phyloP scores from a whole-genome alignment of 192 early-diverging fungal species.

The Coemansia sp. region DNA sequence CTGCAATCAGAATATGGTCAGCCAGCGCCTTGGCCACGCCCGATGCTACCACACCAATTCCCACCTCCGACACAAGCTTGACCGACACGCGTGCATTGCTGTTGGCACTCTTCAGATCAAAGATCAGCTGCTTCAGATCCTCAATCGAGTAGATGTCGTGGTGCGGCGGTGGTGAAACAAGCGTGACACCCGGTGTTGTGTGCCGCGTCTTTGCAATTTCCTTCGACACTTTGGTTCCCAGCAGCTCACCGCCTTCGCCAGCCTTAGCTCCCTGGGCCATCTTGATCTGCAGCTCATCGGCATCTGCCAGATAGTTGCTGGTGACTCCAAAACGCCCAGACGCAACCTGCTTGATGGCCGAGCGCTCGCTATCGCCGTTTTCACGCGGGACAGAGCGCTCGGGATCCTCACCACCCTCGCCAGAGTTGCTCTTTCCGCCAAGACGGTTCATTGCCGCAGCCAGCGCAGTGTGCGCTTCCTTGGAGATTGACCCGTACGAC shows the following conservation, averaged over 20 bases:
- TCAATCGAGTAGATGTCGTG: conserved; percentile 99
- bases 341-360: conserved; percentile 98
- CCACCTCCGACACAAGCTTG: conserved; percentile 96
- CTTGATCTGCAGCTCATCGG: conserved; percentile 99
- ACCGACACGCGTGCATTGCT: conserved; percentile 89
- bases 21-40: conserved; percentile 98
- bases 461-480: conserved; percentile 88
- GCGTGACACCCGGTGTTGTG: conserved; percentile 91
- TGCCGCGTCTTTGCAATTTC: conserved; percentile 87
- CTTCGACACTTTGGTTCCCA: conserved; percentile 71
- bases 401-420: conserved; percentile 97
- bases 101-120: conserved; percentile 96
- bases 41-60: conserved; percentile 94
- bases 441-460: conserved; percentile 95
- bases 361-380: conserved; percentile 82
- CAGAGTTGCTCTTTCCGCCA: conserved; percentile 98
- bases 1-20: conserved; percentile 91
- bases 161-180: conserved; percentile 97
- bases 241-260: conserved; percentile 91
- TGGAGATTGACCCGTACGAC: conserved; percentile 97
- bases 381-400: conserved; percentile 67
- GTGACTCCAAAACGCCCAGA: conserved; percentile 98
- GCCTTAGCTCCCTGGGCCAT: conserved; percentile 99
- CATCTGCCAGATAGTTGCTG: conserved; percentile 88
- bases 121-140: conserved; percentile 98